Percentiles rank a stretch among this genome's conserved stretches.
Evolutionary conservation across 257 asterid species (phyloP).

Genomic region (Cinchona pubescens): DNA sequence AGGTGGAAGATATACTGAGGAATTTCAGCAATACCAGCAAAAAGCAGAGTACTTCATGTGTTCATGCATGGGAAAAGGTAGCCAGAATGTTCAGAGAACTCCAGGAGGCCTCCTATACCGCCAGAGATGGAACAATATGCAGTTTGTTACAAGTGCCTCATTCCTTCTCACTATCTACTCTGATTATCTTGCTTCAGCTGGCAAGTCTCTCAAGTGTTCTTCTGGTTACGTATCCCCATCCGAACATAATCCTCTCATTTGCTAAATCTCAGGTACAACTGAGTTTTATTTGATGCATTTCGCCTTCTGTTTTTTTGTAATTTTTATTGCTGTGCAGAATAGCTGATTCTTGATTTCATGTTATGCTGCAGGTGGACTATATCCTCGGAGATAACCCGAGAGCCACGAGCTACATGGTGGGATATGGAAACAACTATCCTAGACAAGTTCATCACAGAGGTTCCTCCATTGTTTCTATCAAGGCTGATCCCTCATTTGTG

Average conservation of each 20-base stretch:
- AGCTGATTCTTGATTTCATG: not conserved
- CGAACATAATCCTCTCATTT: constrained; percentile 62
- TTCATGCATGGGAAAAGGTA: constrained; percentile 81
- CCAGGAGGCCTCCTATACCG: constrained; percentile 90
- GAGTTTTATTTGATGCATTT: not conserved
- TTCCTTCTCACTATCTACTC: constrained; percentile 84
- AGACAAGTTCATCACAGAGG: constrained; percentile 93
- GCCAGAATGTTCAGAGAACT: constrained; percentile 69
- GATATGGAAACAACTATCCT: constrained; percentile 87
- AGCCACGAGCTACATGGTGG: constrained; percentile 98
- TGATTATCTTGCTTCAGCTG: constrained; percentile 77
- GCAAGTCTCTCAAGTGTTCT: constrained; percentile 65
- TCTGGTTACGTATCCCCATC: constrained; percentile 55
- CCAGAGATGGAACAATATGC: constrained; percentile 98
- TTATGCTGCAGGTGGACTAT: constrained; percentile 65
- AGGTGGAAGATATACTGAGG: constrained; percentile 52
- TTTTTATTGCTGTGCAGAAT: not conserved
- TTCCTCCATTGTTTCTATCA: constrained; percentile 84
- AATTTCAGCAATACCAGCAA: constrained; percentile 58
- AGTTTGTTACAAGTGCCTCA: constrained; percentile 89
- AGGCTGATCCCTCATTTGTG: constrained; percentile 60
- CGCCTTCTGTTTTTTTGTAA: not conserved
- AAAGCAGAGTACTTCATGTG: constrained; percentile 95
- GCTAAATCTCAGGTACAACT: constrained; percentile 80
- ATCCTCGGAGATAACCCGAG: constrained; percentile 97